Conservation (phyloP, 805 yeast genomes). For the Suhomyces prunicola region DNA sequence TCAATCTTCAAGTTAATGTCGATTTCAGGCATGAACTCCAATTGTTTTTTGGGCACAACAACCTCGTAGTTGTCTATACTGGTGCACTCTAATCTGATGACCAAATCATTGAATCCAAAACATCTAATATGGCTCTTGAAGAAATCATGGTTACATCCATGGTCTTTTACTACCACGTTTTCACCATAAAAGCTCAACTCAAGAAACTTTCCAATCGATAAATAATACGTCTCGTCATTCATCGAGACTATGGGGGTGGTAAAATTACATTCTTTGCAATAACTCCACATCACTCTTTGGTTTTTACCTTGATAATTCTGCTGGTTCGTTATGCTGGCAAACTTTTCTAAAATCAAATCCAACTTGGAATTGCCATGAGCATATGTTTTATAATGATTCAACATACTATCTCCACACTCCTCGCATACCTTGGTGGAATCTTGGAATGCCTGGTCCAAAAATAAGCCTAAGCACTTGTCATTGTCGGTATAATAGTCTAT, state of each 20-base stretch:
- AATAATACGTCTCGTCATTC: constrained; percentile 85
- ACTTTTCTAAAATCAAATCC: constrained; percentile 67
- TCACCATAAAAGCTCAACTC: constrained; percentile 77
- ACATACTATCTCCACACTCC: constrained; percentile 70
- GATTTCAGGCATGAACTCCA: constrained; percentile 69
- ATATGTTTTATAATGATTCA: constrained; percentile 80
- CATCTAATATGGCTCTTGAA: constrained; percentile 79
- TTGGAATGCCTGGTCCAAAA: constrained; percentile 71
- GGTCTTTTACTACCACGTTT: constrained; percentile 35
- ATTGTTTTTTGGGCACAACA: constrained; percentile 66
- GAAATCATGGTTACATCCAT: constrained; percentile 72
- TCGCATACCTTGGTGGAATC: constrained; percentile 68
- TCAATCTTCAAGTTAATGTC: constrained; percentile 69
- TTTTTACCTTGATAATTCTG: constrained; percentile 30
- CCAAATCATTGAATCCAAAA: constrained; percentile 76
- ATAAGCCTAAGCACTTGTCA: constrained; percentile 87
- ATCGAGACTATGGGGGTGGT: constrained; percentile 76
- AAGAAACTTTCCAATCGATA: constrained; percentile 88
- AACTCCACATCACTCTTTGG: constrained; percentile 86
- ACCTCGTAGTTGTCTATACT: constrained; percentile 75
- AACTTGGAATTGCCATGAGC: constrained; percentile 85
- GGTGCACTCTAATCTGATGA: constrained; percentile 75
- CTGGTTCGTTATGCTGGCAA: constrained; percentile 20
- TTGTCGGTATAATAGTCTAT: constrained; percentile 89
- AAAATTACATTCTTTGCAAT: constrained; percentile 73